A percentile compares a stretch with the other conserved stretches of the same genome.
phyloP scores from a whole-genome alignment of 192 early-diverging fungal genomes.

The Umbelopsis isabellina region DNA sequence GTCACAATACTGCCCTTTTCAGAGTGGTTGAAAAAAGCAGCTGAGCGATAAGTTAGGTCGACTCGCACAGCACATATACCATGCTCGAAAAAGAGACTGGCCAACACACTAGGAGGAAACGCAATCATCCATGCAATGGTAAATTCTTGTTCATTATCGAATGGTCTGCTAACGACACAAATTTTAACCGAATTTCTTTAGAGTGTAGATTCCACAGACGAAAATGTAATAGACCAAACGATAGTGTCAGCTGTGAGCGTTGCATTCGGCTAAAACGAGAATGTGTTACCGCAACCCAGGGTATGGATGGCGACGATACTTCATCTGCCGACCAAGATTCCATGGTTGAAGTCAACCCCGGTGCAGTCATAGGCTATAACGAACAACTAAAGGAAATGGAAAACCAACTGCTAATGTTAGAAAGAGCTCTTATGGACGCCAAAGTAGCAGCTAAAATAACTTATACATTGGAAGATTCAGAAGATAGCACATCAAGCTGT shows the following conservation, averaged over 20 bases:
- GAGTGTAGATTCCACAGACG: constrained; percentile 18
- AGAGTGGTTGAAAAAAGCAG: too few relatives aligned
- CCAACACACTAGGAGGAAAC: too few relatives aligned
- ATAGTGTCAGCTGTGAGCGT: neutral
- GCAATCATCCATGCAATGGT: too few relatives aligned
- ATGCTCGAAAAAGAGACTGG: too few relatives aligned
- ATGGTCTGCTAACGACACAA: neutral
- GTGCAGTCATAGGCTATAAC: neutral
- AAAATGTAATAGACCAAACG: neutral
- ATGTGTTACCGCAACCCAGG: neutral
- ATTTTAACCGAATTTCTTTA: neutral
- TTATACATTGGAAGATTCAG: neutral
- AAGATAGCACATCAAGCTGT: neutral
- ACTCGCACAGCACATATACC: too few relatives aligned
- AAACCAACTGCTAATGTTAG: neutral
- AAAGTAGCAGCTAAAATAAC: neutral
- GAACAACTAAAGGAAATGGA: neutral
- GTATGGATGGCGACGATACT: neutral
- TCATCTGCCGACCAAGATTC: neutral
- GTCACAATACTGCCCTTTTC: neutral
- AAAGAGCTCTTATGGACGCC: neutral
- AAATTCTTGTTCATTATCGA: neutral
- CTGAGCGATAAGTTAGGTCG: too few relatives aligned
- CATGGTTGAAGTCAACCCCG: neutral
- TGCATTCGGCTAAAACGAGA: constrained; percentile 5